Base-by-base conservation (phyloP, 2,329 filamentous ascomycete species). In the Paradendryphiella salina region DNA sequence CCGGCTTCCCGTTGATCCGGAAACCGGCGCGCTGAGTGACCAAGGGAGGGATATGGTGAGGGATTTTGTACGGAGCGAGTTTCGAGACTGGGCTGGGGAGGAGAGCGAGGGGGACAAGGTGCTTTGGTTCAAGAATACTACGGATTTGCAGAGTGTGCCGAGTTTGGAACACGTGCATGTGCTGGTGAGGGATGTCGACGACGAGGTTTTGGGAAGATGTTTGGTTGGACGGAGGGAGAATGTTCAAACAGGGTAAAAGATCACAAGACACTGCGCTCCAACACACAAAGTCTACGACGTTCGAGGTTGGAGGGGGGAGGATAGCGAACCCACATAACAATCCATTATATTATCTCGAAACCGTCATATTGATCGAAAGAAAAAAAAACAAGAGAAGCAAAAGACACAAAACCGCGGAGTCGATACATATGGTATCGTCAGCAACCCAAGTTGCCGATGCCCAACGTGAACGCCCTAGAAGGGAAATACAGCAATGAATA, bases 91-190 rank as follows among this genome's bases (percentile, higher is more conserved):
- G 33, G 64, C 48, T 10, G 58, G 59, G 33, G 75, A 77, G 54
- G 55, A 59, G 28, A 71, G 63, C 32, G 61, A 64, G 50, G 70
- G 74, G 17, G 76, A 77, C 15, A 77, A 78, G 57, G 79, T 86
- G 18, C 65, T 83, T 50, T 86, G 84, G 84, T 86, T 86, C 64
- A 85, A 85, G 76, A 86, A 86, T 60, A 84, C 82, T 76, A 79
- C 79, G 7, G 77, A 77, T 31, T 61, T 85, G 68, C 83, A 86
- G 70, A 85, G 82, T 59, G 82, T 86, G 37, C 73, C 82, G 46
- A 46, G 84, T 80, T 73, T 90, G 88, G 69, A 90, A 87, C 5
- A 85, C 84, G 47, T 87, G 82, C 69, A 96, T 90, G 39, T 94
- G 83, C 18, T 86, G 84, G 56, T 85, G 81, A 52, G 86, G 85